Evolutionary conservation across 805 yeast genomes (phyloP).

Genomic region (Kodamaea hsintzibuensis): DNA sequence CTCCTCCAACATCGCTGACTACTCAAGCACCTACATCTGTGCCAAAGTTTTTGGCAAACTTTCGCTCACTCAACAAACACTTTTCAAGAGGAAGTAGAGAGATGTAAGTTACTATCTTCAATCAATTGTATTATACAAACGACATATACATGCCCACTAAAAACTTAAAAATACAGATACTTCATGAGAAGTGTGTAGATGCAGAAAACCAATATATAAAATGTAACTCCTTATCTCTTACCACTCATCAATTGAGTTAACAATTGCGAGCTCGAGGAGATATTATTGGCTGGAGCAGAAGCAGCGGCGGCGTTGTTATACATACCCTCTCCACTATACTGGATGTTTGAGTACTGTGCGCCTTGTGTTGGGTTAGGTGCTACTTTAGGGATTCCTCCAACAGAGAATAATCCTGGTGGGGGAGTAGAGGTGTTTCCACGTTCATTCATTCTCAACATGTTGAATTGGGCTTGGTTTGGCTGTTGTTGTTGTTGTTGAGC

Average conservation of each 20-base stretch:
- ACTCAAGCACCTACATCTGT: not conserved
- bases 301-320: conserved; percentile 12
- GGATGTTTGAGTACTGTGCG: conserved; percentile 7
- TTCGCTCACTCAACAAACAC: not conserved
- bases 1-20: not conserved
- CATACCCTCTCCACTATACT: conserved; percentile 8
- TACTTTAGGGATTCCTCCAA: conserved; percentile 17
- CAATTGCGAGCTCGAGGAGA: conserved; percentile 72
- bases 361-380: conserved; percentile 6
- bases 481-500: conserved; percentile 27
- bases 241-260: conserved; percentile 85
- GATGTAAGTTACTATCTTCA: not conserved
- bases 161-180: not conserved
- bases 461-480: conserved; percentile 26
- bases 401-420: conserved; percentile 67
- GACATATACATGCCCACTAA: not conserved
- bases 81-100: not conserved
- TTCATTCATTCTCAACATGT: conserved; percentile 32
- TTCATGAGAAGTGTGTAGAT: not conserved
- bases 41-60: not conserved
- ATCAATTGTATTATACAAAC: conserved; percentile 1
- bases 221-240: conserved; percentile 40
- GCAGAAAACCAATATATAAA: not conserved
- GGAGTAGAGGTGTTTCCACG: conserved; percentile 51
- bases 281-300: conserved; percentile 17